Base-by-base conservation (phyloP, 257 asterid genomes). In the Primulina tabacum region DNA sequence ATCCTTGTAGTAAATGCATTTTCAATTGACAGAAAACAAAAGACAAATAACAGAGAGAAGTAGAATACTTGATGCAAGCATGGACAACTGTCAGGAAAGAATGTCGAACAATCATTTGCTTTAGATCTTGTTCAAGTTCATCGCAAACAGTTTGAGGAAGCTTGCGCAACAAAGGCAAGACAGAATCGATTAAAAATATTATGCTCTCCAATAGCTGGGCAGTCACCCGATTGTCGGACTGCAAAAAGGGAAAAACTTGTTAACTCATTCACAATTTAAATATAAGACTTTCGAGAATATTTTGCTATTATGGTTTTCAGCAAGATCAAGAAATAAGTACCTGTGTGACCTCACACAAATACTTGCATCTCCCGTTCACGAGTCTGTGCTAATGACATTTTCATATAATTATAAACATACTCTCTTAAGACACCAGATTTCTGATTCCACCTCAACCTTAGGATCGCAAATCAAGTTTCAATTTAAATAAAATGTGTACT, bases 51-150 rank as follows among this genome's bases (percentile, higher is more conserved):
- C 20, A 70, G 67, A 73, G 79, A 30, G 26, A 70, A 73, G 84
- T 29, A 69, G 71, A 30, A 34, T 89, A 91, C 99, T 84, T 94
- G 83, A 94, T 94, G 86, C 97, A 89, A 17, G 97, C 92, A 82
- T 94, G 99, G 77, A 94, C 97, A 78, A 94, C 97, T 65, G 94
- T 87, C 81, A 94, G 86, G 84, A 91, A 94, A 67, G 99, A 88
- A 84, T 91, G 99, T 37, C 99, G 92, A 79, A 89, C 99, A 63
- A 94, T 94, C 97, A 94, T 91, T 78, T 94, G 97, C 85, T 89
- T 94, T 67, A 94, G 79, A 82, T 94, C 99, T 79, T 87, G 97
- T 80, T 94, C 97, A 71, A 94, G 96, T 70, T 94, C 99, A 72
- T 89, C 96, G 71, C 80, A 80, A 56, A 91, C 86, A 76, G 69